Evolutionary conservation across 2,329 filamentous ascomycete genomes (phyloP).

Genomic region (Scopulariopsis brevicaulis): DNA sequence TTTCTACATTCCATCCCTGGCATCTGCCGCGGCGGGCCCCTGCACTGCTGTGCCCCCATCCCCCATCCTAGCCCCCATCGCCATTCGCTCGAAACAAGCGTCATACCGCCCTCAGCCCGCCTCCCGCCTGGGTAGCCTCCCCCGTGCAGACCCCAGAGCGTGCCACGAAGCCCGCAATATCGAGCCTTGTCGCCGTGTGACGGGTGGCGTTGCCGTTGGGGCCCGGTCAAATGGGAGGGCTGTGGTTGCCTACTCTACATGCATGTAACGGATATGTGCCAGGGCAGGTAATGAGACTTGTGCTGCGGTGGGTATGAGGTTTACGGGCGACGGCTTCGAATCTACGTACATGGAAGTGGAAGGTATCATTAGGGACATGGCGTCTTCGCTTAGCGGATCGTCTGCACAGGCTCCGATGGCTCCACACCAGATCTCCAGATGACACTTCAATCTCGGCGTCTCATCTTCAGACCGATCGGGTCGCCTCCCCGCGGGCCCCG

Average conservation of each 20-base stretch:
- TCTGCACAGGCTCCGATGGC: no score
- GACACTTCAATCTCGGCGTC: no score
- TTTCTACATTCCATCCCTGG: background rate
- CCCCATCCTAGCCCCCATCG: background rate
- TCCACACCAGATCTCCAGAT: no score
- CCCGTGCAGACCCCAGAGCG: background rate
- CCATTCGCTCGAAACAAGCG: background rate
- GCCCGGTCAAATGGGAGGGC: background rate
- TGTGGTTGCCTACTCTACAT: background rate
- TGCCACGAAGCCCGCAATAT: constrained; percentile 3
- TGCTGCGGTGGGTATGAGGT: background rate
- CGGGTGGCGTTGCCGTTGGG: background rate
- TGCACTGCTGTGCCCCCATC: background rate
- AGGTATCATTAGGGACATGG: no score
- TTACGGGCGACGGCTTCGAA: no score
- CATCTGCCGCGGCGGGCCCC: background rate
- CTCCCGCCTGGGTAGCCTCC: background rate
- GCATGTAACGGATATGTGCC: background rate
- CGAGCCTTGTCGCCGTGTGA: background rate
- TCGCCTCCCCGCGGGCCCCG: no score
- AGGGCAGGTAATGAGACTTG: background rate
- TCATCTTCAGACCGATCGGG: no score
- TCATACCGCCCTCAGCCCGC: background rate
- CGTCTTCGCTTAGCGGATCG: no score
- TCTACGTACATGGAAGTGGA: no score